A percentile compares a stretch with the other conserved stretches of the same genome.
Evolutionary conservation across 805 yeast species (phyloP).

Genomic region (Ogataea pini): DNA sequence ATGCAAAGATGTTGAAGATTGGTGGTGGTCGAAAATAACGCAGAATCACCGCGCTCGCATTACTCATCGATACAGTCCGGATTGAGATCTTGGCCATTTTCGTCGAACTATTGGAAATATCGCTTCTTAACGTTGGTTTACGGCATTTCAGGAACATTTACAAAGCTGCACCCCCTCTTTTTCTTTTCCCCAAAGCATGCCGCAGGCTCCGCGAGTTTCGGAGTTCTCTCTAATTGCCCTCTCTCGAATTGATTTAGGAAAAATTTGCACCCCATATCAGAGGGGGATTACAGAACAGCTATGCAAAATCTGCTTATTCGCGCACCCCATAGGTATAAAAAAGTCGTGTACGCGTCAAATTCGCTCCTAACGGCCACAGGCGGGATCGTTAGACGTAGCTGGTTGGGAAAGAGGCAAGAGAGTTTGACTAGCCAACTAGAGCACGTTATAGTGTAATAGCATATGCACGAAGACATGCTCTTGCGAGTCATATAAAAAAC

Average conservation of each 20-base stretch:
- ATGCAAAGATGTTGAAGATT: not conserved
- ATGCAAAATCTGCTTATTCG: not conserved
- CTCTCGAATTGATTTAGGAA: not conserved
- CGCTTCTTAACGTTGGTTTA: conserved; percentile 1
- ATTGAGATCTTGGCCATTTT: not conserved
- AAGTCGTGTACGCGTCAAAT: conserved; percentile 1
- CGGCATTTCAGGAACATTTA: not conserved
- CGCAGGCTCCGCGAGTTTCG: conserved; percentile 8
- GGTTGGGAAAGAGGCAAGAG: too few relatives aligned
- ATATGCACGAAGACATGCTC: too few relatives aligned
- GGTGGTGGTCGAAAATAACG: not conserved
- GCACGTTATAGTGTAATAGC: too few relatives aligned
- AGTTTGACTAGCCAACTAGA: too few relatives aligned
- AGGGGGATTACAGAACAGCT: not conserved
- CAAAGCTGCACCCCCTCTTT: conserved; percentile 1
- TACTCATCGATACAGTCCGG: not conserved
- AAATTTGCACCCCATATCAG: conserved; percentile 4
- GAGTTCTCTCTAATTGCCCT: conserved; percentile 5
- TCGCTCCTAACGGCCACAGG: conserved; percentile 6
- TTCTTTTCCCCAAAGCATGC: not conserved
- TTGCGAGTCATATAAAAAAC: too few relatives aligned
- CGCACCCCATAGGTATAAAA: not conserved
- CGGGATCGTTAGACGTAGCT: not conserved
- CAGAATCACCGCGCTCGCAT: not conserved
- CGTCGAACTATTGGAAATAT: not conserved